Conservation (phyloP, 108 stramenopile genomes). For the Cyclotella distinguenda region DNA sequence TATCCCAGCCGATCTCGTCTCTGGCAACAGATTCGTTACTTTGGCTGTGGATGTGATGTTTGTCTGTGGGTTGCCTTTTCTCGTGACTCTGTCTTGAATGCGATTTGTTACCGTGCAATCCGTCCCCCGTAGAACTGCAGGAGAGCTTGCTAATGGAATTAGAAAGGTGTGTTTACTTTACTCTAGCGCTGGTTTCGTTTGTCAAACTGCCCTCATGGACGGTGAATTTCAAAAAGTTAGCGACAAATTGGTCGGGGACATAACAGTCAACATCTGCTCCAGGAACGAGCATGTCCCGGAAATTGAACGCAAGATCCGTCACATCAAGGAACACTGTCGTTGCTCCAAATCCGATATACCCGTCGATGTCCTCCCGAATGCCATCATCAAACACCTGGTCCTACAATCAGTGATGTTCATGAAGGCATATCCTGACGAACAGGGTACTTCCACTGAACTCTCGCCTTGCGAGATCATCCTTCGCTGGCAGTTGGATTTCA, state of each 20-base stretch:
- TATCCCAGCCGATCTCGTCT: background rate
- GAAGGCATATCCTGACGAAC: constrained; percentile 8
- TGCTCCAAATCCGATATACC: background rate
- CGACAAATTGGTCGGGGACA: background rate
- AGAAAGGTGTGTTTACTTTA: no score
- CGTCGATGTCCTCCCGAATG: background rate
- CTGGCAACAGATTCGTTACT: background rate
- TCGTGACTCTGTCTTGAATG: background rate
- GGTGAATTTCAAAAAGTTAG: background rate
- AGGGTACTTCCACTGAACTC: constrained; percentile 13
- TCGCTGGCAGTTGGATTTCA: constrained; percentile 2
- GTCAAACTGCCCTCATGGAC: background rate
- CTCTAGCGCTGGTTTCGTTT: no score
- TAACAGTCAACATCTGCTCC: background rate
- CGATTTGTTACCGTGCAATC: background rate
- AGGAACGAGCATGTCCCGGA: background rate
- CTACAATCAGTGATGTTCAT: constrained; percentile 7
- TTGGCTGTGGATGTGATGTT: constrained; percentile 1
- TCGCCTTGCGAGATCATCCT: constrained; percentile 13
- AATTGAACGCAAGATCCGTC: background rate
- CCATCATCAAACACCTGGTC: constrained; percentile 2
- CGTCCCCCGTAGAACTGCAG: background rate
- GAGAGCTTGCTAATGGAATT: background rate
- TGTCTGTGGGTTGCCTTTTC: background rate
- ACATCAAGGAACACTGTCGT: background rate